Percentiles rank a stretch among this genome's conserved stretches.
Conservation (phyloP, 176 grass and related monocot genomes). For the Secale cereale region DNA sequence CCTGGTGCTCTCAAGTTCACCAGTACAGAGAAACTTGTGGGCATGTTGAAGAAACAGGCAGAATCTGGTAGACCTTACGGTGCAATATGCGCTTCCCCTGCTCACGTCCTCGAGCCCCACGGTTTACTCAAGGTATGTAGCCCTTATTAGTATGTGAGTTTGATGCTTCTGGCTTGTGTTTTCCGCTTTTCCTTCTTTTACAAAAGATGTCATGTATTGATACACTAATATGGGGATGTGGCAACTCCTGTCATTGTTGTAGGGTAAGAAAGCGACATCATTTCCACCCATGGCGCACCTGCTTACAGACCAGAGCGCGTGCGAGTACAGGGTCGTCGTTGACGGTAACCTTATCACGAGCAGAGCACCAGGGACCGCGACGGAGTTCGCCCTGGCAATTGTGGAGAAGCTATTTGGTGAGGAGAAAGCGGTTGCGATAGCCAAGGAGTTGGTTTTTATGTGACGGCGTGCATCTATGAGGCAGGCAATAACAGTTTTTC, state of each 20-base stretch:
- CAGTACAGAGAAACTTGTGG: conserved; percentile 51
- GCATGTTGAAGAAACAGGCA: conserved; percentile 66
- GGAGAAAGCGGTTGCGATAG: conserved; percentile 41
- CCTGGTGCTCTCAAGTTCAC: conserved; percentile 60
- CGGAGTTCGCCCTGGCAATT: conserved; percentile 54
- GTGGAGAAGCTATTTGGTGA: conserved; percentile 57
- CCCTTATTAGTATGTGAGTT: too few species aligned
- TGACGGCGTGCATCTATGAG: neutral
- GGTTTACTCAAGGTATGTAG: conserved; percentile 61
- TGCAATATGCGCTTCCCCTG: conserved; percentile 83
- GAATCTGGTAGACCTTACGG: conserved; percentile 58
- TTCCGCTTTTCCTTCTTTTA: too few species aligned
- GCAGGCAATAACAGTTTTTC: too few species aligned
- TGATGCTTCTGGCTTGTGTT: too few species aligned
- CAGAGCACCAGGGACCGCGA: conserved; percentile 46
- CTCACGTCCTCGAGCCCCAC: conserved; percentile 64
- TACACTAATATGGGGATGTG: neutral
- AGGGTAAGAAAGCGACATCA: conserved; percentile 83
- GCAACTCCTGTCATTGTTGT: neutral
- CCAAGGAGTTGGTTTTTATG: conserved; percentile 56
- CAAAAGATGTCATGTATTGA: neutral
- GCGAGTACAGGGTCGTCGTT: conserved; percentile 46
- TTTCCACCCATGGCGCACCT: conserved; percentile 52
- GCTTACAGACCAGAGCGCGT: conserved; percentile 53
- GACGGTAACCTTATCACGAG: conserved; percentile 76